phyloP scores from a whole-genome alignment of 1,139 yeast genomes.

The Ogataea hybrid region DNA sequence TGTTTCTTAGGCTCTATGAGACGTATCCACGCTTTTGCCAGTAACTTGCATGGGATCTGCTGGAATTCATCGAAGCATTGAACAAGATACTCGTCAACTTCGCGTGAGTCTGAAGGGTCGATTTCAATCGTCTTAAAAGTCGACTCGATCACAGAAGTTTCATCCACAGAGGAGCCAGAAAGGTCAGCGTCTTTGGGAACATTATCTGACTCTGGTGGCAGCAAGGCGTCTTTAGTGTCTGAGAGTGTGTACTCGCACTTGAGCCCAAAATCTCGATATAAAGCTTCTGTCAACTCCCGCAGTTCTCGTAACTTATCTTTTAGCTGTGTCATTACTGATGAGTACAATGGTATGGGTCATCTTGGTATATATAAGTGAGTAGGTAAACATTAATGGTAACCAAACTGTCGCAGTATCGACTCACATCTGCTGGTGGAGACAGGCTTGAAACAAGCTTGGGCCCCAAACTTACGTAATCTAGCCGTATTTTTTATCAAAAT shows the following conservation, averaged over 20 bases:
- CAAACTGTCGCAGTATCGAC: conserved; percentile 1
- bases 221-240: conserved; percentile 8
- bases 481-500: not conserved
- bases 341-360: conserved; percentile 6
- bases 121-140: conserved; percentile 16
- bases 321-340: conserved; percentile 14
- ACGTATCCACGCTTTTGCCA: conserved; percentile 70
- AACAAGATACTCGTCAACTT: conserved; percentile 28
- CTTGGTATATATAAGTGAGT: conserved; percentile 2
- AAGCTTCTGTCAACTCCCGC: conserved; percentile 10
- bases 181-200: not conserved
- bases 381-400: not conserved
- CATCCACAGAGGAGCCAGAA: conserved; percentile 8
- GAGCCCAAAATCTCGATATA: conserved; percentile 14
- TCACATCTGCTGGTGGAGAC: not conserved
- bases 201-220: not conserved
- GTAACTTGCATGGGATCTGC: conserved; percentile 57
- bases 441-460: conserved; percentile 6
- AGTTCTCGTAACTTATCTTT: conserved; percentile 11
- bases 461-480: not conserved
- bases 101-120: conserved; percentile 21
- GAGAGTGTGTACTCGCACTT: conserved; percentile 11
- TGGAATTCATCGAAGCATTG: conserved; percentile 38
- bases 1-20: conserved; percentile 67
- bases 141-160: conserved; percentile 8